These are phyloP conservation scores for Aegilops longissima DNA, from an alignment of 176 grass and related monocot species.

Conservation along the genomic window DNA sequence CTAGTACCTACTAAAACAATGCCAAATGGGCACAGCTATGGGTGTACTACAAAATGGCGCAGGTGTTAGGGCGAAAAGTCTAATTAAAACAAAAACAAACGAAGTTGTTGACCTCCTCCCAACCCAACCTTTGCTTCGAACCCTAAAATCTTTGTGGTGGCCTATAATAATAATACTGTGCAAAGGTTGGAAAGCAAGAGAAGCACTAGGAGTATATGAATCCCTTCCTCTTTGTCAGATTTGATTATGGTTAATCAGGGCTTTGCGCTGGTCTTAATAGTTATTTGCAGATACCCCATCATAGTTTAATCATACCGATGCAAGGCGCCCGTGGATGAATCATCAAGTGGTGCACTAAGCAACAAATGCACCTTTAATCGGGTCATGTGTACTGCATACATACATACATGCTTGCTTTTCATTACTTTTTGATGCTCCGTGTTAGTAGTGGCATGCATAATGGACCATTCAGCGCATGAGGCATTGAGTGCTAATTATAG, in stretches of 20 bases:
- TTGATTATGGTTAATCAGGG: slow-evolving; percentile 10
- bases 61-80: neutral
- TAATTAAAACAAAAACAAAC: neutral
- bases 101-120: slow-evolving; percentile 37
- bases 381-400: slow-evolving; percentile 25
- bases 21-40: neutral
- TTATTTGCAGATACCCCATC: slow-evolving; percentile 45
- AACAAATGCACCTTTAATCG: slow-evolving; percentile 32
- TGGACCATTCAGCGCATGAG: slow-evolving; percentile 43
- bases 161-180: slow-evolving; percentile 19
- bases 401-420: slow-evolving; percentile 6
- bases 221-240: slow-evolving; percentile 15
- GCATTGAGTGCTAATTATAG: slow-evolving; percentile 15
- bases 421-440: slow-evolving; percentile 37
- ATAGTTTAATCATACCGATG: slow-evolving; percentile 46
- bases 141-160: slow-evolving; percentile 24
- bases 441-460: slow-evolving; percentile 52
- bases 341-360: slow-evolving; percentile 60
- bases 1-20: neutral
- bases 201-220: slow-evolving; percentile 18
- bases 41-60: neutral
- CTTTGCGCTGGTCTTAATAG: slow-evolving; percentile 31
- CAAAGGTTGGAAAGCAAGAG: slow-evolving; percentile 31
- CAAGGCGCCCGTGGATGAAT: slow-evolving; percentile 10
- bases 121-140: slow-evolving; percentile 22